Percentiles rank a stretch among this genome's conserved stretches.
phyloP scores from a whole-genome alignment of 2,329 filamentous ascomycete species.

The Sphaerostilbella broomeana region DNA sequence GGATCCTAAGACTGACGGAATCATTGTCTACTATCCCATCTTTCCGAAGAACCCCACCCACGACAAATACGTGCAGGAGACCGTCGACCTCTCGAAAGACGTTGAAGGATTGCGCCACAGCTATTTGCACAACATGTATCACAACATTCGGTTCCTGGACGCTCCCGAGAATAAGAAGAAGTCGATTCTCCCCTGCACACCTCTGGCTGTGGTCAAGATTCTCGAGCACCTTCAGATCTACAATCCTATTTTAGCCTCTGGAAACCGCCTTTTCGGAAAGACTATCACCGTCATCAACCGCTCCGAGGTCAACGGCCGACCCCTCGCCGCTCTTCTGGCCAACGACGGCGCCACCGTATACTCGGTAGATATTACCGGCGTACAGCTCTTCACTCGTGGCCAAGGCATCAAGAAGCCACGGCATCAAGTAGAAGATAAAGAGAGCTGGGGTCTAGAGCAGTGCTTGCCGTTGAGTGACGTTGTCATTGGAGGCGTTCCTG shows the following conservation, averaged over 20 bases:
- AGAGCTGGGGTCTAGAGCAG: conserved; percentile 71
- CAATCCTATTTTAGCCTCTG: conserved; percentile 87
- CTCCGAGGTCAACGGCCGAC: conserved; percentile 89
- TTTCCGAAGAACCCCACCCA: conserved; percentile 73
- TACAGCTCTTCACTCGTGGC: conserved; percentile 87
- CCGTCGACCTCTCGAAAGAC: conserved; percentile 83
- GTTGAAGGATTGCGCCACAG: conserved; percentile 91
- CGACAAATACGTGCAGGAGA: conserved; percentile 93
- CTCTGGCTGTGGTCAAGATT: conserved; percentile 93
- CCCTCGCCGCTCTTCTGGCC: conserved; percentile 83
- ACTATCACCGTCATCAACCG: conserved; percentile 96
- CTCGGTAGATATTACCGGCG: conserved; percentile 84
- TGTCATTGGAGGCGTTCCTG: conserved; percentile 87
- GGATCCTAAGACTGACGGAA: conserved; percentile 71
- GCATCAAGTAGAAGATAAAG: conserved; percentile 81
- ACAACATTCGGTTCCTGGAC: conserved; percentile 94
- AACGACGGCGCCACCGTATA: conserved; percentile 96
- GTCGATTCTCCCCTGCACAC: conserved; percentile 91
- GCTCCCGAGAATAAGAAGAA: conserved; percentile 70
- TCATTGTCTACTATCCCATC: conserved; percentile 98
- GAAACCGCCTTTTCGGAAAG: conserved; percentile 87
- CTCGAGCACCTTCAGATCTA: conserved; percentile 94
- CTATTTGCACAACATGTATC: conserved; percentile 99
- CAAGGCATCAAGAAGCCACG: conserved; percentile 77
- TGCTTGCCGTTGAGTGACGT: conserved; percentile 86